Conservation (phyloP, 1,139 yeast species). For the Saccharomycopsis hybrid region DNA sequence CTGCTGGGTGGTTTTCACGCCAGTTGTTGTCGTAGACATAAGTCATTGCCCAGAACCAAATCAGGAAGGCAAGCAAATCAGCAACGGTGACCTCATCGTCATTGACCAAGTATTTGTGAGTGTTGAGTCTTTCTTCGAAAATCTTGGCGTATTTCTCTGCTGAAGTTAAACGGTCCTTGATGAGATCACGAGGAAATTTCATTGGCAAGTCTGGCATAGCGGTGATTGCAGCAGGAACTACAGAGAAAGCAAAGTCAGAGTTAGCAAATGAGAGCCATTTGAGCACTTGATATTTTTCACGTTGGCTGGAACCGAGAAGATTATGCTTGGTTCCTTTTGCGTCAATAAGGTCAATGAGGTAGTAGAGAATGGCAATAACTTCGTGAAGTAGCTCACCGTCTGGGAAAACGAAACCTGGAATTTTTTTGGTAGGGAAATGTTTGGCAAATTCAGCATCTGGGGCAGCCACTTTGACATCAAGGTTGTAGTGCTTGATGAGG, state of each 20-base stretch:
- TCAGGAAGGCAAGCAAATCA: neutral
- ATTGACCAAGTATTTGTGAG: constrained; percentile 3
- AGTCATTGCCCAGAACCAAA: too few relatives aligned
- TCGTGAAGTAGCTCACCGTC: constrained; percentile 23
- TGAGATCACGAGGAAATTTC: too few relatives aligned
- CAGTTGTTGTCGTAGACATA: too few relatives aligned
- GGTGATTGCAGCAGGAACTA: too few relatives aligned
- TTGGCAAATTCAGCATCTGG: constrained; percentile 29
- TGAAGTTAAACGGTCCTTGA: too few relatives aligned
- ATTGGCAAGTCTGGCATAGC: too few relatives aligned
- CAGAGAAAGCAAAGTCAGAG: constrained; percentile 56
- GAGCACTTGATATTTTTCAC: constrained; percentile 64
- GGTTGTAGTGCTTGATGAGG: constrained; percentile 61
- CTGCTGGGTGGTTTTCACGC: too few relatives aligned
- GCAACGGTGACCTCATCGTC: constrained; percentile 5
- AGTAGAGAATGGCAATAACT: constrained; percentile 23
- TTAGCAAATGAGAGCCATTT: constrained; percentile 78
- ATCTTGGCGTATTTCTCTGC: too few relatives aligned
- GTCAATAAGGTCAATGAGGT: constrained; percentile 9
- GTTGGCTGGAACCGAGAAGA: constrained; percentile 57
- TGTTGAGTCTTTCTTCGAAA: neutral
- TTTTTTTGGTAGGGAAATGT: constrained; percentile 29
- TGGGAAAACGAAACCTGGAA: constrained; percentile 29
- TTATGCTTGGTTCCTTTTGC: constrained; percentile 24
- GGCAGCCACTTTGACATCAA: constrained; percentile 53